Percentiles rank a stretch among this genome's conserved stretches.
Conservation (phyloP, 2,329 filamentous ascomycete genomes). For the Chaetoscypha palmicola region DNA sequence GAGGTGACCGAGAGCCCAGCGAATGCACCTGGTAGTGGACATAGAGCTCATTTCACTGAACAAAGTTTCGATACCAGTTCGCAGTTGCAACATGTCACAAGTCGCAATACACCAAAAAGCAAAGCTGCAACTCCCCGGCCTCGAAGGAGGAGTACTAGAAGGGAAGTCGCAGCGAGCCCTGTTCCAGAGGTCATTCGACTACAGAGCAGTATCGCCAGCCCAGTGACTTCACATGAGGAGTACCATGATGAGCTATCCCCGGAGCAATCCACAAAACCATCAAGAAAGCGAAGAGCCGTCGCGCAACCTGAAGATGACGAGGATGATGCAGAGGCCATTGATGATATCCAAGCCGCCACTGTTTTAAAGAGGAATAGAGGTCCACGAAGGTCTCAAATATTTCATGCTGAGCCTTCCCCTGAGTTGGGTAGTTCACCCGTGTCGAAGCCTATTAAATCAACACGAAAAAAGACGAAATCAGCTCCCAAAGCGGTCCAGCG, state of each 20-base stretch:
- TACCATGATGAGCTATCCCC: conserved; percentile 31
- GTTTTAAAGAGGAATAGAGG: conserved; percentile 34
- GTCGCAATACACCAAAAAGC: conserved; percentile 5
- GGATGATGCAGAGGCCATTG: conserved; percentile 27
- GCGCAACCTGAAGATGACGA: conserved; percentile 8
- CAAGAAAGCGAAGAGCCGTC: conserved; percentile 4
- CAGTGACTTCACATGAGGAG: conserved; percentile 7
- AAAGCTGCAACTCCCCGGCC: conserved; percentile 12
- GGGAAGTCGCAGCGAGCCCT: conserved; percentile 4
- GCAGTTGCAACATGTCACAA: conserved; percentile 12
- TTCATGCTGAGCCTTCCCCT: conserved; percentile 23
- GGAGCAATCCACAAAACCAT: conserved; percentile 10
- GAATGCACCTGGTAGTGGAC: conserved; percentile 49
- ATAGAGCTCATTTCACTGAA: conserved; percentile 38
- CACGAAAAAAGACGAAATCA: conserved; percentile 11
- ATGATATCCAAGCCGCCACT: conserved; percentile 32
- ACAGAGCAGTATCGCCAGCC: neutral
- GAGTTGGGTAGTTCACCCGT: conserved; percentile 36
- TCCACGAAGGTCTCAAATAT: conserved; percentile 24
- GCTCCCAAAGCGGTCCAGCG: conserved; percentile 3
- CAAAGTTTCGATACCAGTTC: conserved; percentile 18
- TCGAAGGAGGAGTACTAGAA: conserved; percentile 24
- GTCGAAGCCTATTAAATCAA: conserved; percentile 7
- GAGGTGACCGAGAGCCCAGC: conserved; percentile 48
- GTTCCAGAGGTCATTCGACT: neutral